A percentile compares a stretch with the other conserved stretches of the same genome.
Evolutionary conservation across 2,329 filamentous ascomycete species (phyloP).

Genomic region (Ceratocystis cubensis): DNA sequence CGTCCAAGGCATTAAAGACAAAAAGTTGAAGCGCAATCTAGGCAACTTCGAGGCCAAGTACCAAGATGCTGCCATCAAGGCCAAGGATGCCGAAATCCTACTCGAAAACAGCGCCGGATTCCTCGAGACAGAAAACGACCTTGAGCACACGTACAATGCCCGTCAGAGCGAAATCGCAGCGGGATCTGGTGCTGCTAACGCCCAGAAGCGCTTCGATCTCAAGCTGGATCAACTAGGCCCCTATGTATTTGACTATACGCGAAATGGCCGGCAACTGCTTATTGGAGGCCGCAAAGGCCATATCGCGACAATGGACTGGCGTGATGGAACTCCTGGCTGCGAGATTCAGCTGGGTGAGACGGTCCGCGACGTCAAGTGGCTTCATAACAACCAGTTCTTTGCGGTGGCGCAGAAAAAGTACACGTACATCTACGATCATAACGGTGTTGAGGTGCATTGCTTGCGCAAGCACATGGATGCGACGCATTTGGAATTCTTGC

Average conservation of each 20-base stretch:
- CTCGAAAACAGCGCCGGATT: conserved; percentile 78
- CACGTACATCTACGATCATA: conserved; percentile 88
- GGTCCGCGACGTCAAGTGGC: conserved; percentile 75
- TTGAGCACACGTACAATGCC: conserved; percentile 87
- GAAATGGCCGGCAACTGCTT: conserved; percentile 75
- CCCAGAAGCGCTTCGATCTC: conserved; percentile 85
- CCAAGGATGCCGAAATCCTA: conserved; percentile 91
- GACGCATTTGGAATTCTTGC: conserved; percentile 85
- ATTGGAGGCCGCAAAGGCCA: conserved; percentile 86
- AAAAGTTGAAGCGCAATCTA: conserved; percentile 74
- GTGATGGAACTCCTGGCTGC: conserved; percentile 78
- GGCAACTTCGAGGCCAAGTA: conserved; percentile 70
- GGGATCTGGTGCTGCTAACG: conserved; percentile 66
- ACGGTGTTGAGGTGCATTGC: conserved; percentile 85
- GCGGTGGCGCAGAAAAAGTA: conserved; percentile 94
- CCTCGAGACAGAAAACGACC: conserved; percentile 72
- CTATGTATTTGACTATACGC: conserved; percentile 77
- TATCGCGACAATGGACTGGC: conserved; percentile 93
- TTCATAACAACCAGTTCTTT: conserved; percentile 91
- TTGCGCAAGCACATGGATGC: conserved; percentile 84
- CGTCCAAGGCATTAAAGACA: conserved; percentile 65
- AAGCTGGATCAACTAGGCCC: conserved; percentile 73
- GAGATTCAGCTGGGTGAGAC: conserved; percentile 88
- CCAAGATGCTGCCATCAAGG: conserved; percentile 64
- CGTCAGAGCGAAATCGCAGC: conserved; percentile 72